A percentile compares a stretch with the other conserved stretches of the same genome.
phyloP scores from a whole-genome alignment of 73 alveolate genomes.

The Blepharisma japonicum region DNA sequence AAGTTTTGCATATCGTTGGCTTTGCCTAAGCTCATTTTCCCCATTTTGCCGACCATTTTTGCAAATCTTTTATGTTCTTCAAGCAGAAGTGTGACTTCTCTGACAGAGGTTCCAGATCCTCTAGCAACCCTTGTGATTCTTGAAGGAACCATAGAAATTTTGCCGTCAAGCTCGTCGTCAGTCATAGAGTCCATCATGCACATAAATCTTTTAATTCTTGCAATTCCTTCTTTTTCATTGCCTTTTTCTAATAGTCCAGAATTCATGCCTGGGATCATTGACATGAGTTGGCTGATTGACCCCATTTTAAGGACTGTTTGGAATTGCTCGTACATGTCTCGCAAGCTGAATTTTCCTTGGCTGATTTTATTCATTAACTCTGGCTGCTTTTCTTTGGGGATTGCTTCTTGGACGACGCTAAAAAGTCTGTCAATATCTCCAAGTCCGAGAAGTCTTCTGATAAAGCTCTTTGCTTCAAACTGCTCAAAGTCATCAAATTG shows the following conservation, averaged over 20 bases:
- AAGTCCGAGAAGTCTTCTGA: constrained; percentile 94
- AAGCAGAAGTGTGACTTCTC: constrained; percentile 86
- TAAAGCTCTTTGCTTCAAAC: constrained; percentile 93
- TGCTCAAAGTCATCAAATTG: constrained; percentile 95
- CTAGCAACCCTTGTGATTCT: constrained; percentile 92
- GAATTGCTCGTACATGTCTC: constrained; percentile 92
- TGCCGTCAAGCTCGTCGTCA: constrained; percentile 81
- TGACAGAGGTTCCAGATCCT: constrained; percentile 95
- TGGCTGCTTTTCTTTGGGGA: constrained; percentile 91
- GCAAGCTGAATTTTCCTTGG: constrained; percentile 92
- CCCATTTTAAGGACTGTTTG: constrained; percentile 87
- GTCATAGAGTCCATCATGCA: constrained; percentile 98
- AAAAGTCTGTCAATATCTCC: constrained; percentile 79
- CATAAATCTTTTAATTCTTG: constrained; percentile 92
- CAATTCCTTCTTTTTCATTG: constrained; percentile 95
- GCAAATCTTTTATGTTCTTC: constrained; percentile 92
- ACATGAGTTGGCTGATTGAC: constrained; percentile 80
- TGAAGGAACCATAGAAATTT: constrained; percentile 64
- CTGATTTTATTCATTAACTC: constrained; percentile 86
- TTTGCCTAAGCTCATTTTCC: constrained; percentile 73
- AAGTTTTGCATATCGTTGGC: constrained; percentile 72
- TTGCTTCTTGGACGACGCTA: constrained; percentile 78
- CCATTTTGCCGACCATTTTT: constrained; percentile 84
- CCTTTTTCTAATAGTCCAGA: constrained; percentile 85
- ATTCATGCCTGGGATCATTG: constrained; percentile 98